Evolutionary conservation across 768 basidiomycete species (phyloP).

Genomic region (Termitomyces sp.): DNA sequence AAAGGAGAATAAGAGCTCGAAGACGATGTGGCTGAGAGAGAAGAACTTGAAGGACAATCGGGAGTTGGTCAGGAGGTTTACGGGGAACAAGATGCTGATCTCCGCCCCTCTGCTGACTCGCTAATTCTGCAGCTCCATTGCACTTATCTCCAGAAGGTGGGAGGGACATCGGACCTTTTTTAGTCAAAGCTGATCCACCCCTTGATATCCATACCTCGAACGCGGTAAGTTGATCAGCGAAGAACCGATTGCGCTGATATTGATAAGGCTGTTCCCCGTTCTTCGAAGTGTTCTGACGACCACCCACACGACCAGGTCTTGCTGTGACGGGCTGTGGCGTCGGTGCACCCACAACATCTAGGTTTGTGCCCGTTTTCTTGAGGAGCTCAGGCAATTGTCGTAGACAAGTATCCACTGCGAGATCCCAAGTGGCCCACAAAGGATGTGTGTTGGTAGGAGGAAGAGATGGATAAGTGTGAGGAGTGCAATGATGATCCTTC

Average conservation of each 20-base stretch:
- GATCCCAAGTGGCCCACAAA: conserved; percentile 97
- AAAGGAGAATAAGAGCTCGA: conserved; percentile 90
- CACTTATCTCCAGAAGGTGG: conserved; percentile 42
- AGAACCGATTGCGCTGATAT: conserved; percentile 88
- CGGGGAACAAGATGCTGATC: conserved; percentile 66
- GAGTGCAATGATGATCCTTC: conserved; percentile 97
- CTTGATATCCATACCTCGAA: conserved; percentile 99
- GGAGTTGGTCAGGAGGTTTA: conserved; percentile 94
- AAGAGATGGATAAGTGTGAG: conserved; percentile 86
- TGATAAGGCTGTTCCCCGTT: conserved; percentile 47
- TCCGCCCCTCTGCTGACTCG: conserved; percentile 15
- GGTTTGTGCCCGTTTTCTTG: conserved; percentile 27
- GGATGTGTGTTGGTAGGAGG: conserved; percentile 96
- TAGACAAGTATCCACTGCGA: conserved; percentile 91
- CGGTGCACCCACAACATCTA: conserved; percentile 15
- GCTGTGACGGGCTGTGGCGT: conserved; percentile 24
- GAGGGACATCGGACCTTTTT: conserved; percentile 68
- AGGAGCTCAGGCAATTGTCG: conserved; percentile 89
- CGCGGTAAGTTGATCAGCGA: conserved; percentile 92
- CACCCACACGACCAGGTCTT: conserved; percentile 37
- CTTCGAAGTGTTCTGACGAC: conserved; percentile 19
- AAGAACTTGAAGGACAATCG: conserved; percentile 95
- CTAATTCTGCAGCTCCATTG: conserved; percentile 7
- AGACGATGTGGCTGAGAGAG: conserved; percentile 95
- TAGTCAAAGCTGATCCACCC: conserved; percentile 81